Conservation (phyloP, 345 rosid species). For the Salix suchowensis region DNA sequence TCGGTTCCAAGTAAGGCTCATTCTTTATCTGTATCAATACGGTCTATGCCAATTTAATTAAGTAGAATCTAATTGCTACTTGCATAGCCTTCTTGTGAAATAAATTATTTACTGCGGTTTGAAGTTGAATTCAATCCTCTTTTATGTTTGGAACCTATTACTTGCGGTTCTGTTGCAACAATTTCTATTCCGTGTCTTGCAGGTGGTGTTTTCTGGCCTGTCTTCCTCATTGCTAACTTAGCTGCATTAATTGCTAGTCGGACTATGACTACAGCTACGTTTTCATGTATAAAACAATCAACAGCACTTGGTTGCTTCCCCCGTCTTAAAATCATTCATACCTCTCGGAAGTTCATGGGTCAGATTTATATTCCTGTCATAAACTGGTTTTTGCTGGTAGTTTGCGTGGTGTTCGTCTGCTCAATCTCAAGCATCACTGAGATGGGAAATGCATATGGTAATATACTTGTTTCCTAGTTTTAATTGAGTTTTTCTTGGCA, state of each 20-base stretch:
- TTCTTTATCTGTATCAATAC: conserved; percentile 11
- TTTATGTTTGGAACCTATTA: background rate
- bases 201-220: conserved; percentile 87
- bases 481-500: background rate
- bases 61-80: background rate
- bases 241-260: conserved; percentile 98
- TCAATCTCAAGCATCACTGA: conserved; percentile 75
- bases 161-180: background rate
- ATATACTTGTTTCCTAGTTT: conserved; percentile 26
- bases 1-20: conserved; percentile 80
- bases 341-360: conserved; percentile 98
- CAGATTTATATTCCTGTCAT: conserved; percentile 99
- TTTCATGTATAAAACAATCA: conserved; percentile 97
- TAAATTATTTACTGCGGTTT: background rate
- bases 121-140: background rate
- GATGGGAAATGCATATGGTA: conserved; percentile 99
- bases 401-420: conserved; percentile 73
- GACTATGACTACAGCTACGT: conserved; percentile 98
- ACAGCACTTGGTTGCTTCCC: conserved; percentile 97
- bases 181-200: conserved; percentile 22
- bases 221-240: conserved; percentile 73
- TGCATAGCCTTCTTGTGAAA: background rate
- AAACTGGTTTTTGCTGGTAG: conserved; percentile 94
- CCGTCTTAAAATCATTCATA: conserved; percentile 93
- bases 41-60: background rate